A percentile compares a stretch with the other conserved stretches of the same genome.
phyloP scores from a whole-genome alignment of 2,329 filamentous ascomycete genomes.

The Pseudopithomyces maydicus region DNA sequence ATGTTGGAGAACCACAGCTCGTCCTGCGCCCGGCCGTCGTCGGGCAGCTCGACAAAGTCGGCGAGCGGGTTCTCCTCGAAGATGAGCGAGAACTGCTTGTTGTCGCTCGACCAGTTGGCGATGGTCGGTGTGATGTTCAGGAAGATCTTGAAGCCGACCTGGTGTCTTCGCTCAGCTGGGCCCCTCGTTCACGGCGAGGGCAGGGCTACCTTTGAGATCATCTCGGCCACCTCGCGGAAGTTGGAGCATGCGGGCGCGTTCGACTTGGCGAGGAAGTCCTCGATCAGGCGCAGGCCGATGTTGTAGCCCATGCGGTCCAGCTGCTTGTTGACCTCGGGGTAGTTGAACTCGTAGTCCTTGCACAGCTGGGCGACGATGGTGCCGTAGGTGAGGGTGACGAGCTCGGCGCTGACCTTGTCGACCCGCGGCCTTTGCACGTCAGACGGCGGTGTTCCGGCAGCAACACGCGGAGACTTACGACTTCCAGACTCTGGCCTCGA shows the following conservation, averaged over 20 bases:
- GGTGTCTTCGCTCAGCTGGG: slow-evolving; percentile 11
- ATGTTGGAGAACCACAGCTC: slow-evolving; percentile 99
- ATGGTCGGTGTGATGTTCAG: slow-evolving; percentile 93
- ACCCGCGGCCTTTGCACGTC: slow-evolving; percentile 74
- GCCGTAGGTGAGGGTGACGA: slow-evolving; percentile 96
- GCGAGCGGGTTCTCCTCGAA: slow-evolving; percentile 97
- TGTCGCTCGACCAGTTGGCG: slow-evolving; percentile 94
- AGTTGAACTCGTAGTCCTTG: slow-evolving; percentile 94
- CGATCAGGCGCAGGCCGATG: slow-evolving; percentile 92
- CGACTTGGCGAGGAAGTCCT: slow-evolving; percentile 96
- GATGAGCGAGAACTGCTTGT: slow-evolving; percentile 92
- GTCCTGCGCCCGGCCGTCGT: slow-evolving; percentile 93
- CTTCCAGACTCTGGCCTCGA: slow-evolving; percentile 80
- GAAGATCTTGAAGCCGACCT: slow-evolving; percentile 99
- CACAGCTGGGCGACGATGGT: slow-evolving; percentile 96
- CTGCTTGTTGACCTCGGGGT: slow-evolving; percentile 94
- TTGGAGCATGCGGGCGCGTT: slow-evolving; percentile 87
- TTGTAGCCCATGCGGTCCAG: slow-evolving; percentile 99
- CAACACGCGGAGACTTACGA: slow-evolving; percentile 56
- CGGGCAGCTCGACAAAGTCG: slow-evolving; percentile 96
- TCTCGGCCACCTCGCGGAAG: slow-evolving; percentile 94
- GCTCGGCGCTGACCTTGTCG: slow-evolving; percentile 97
- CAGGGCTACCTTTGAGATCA: slow-evolving; percentile 79
- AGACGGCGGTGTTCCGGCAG: slow-evolving; percentile 16
- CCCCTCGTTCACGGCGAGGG: neutral